These are phyloP conservation scores for Pseudonitzschia multistriata DNA, from an alignment of 108 stramenopile genomes.

Conservation along the genomic window DNA sequence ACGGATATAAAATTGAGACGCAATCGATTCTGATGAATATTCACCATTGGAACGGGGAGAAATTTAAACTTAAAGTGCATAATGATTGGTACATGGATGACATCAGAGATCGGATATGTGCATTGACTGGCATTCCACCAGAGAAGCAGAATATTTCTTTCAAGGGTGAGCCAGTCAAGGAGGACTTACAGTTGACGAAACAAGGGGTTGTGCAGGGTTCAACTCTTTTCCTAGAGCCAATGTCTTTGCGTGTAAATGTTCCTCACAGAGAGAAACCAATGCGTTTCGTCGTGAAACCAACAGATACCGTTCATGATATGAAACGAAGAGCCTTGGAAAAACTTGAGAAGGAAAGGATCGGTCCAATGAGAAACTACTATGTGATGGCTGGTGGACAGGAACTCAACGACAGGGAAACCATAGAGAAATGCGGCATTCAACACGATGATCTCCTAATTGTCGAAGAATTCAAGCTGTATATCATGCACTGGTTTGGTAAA, in stretches of 20 bases:
- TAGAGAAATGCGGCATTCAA: constrained; percentile 12
- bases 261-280: constrained; percentile 10
- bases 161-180: constrained; percentile 22
- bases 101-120: constrained; percentile 7
- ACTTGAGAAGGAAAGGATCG: background rate
- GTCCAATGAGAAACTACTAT: constrained; percentile 1
- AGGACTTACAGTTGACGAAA: constrained; percentile 12
- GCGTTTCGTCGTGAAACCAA: constrained; percentile 1
- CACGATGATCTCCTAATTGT: constrained; percentile 14
- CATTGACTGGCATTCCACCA: background rate
- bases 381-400: constrained; percentile 22
- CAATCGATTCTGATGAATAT: constrained; percentile 16
- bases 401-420: constrained; percentile 9
- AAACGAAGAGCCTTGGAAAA: constrained; percentile 23
- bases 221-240: constrained; percentile 19
- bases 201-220: constrained; percentile 20
- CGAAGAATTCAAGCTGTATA: constrained; percentile 18
- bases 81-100: constrained; percentile 28
- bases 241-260: constrained; percentile 24
- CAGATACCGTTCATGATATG: background rate
- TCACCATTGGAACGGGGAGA: constrained; percentile 20
- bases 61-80: constrained; percentile 4
- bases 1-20: constrained; percentile 21
- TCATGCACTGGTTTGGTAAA: constrained; percentile 24
- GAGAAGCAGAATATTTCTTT: constrained; percentile 22